Conservation (phyloP, 805 yeast species). For the Lipomyces yamanashiensis region DNA sequence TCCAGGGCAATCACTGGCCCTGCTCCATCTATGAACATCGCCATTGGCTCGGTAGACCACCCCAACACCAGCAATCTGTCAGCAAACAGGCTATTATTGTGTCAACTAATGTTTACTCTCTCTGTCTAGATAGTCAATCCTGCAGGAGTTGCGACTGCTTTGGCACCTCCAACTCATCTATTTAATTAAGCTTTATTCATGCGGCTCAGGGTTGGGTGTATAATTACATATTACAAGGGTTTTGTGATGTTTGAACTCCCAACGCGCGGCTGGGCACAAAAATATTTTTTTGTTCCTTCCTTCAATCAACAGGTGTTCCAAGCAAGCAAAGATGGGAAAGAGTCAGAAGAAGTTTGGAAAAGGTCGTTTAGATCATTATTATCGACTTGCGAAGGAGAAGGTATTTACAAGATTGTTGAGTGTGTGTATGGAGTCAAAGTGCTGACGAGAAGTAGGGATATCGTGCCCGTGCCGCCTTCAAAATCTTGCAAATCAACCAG, state of each 20-base stretch:
- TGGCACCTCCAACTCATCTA: no score
- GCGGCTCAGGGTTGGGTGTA: neutral
- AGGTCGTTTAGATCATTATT: constrained; percentile 99
- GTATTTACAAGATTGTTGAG: constrained; percentile 34
- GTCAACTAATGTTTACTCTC: no score
- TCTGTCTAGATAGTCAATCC: no score
- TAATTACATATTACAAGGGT: neutral
- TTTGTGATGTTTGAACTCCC: constrained; percentile 2
- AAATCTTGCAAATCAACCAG: constrained; percentile 91
- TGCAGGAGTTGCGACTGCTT: no score
- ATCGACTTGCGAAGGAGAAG: constrained; percentile 93
- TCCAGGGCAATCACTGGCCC: neutral
- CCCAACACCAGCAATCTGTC: no score
- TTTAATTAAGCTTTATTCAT: no score
- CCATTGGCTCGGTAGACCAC: no score
- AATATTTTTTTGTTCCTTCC: neutral
- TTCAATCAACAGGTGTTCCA: neutral
- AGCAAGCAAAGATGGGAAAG: constrained; percentile 31
- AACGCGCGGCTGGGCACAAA: constrained; percentile 7
- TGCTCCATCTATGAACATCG: no score
- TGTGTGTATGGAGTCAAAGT: constrained; percentile 6
- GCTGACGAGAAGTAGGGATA: constrained; percentile 59
- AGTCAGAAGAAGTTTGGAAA: constrained; percentile 57
- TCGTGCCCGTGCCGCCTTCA: constrained; percentile 98
- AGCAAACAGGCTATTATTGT: no score